Evolutionary conservation across 2,329 filamentous ascomycete species (phyloP), one percentile per base, ranked within the genome.

Genomic region (Didymella lethalis): DNA sequence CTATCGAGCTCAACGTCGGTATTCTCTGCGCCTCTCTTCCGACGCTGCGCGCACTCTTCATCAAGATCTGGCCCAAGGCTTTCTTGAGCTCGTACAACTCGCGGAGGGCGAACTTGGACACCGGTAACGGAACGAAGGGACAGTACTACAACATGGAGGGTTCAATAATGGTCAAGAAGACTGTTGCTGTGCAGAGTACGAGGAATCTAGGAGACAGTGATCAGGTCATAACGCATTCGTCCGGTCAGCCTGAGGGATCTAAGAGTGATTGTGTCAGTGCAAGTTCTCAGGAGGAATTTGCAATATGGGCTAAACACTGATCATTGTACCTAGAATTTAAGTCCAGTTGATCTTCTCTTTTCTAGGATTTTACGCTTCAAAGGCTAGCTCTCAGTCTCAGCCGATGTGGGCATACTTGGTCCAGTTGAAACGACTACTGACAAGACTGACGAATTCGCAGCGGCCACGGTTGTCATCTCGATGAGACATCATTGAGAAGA

Each of bases 381-480:
- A 18, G n/a, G 1, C n/a, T 3, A 11, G 8, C 18, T 12, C 3
- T 7, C 3, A 20, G 36, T 40, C n/a, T 40, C 10, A 20, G 16
- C 2, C 20, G 18, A 11, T 40, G 36, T 3, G 11, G 36, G 36
- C 36, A 18, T 8, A 16, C 20, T 20, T n/a, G 20, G 38, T 25
- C 44, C 12, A 26, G 44, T 40, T 2, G 34, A 49, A 8, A 49
- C 47, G 11, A 49, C 20, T 2, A 40, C 32, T 14, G 47, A 49
- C 8, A 40, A 5, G 12, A 49, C 47, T 3, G 47, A 34, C 26
- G 25, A 32, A 25, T 48, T 29, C 25, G 32, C 47, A 29, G 47
- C 47, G 12, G 32, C 32, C 20, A 48, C 32, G 20, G 47, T 32
- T 32, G 29, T 48, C 46, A 40, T 48, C 16, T 48, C 32, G 47